Evolutionary conservation across 2,329 filamentous ascomycete genomes (phyloP).

Genomic region (Coniochaeta sp.): DNA sequence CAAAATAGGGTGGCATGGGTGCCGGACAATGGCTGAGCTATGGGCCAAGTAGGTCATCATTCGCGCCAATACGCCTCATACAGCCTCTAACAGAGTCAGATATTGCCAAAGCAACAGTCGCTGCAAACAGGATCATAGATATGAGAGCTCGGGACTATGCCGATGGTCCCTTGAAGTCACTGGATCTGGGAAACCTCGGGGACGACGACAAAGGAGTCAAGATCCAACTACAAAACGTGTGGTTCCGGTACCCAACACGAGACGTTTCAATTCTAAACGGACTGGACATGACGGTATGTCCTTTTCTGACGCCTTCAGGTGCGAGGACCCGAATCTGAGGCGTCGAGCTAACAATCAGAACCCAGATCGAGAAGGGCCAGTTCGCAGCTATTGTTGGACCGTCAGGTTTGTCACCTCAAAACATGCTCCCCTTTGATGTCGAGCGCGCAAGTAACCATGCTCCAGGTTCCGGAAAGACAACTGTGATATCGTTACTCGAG

Average conservation of each 20-base stretch:
- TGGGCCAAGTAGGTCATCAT: slow-evolving; percentile 17
- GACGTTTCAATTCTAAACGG: slow-evolving; percentile 63
- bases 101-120: slow-evolving; percentile 21
- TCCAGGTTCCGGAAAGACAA: slow-evolving; percentile 22
- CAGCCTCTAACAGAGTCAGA: slow-evolving; percentile 6
- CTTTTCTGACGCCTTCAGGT: neutral
- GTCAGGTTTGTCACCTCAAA: slow-evolving; percentile 12
- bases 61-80: neutral
- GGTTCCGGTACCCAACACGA: slow-evolving; percentile 63
- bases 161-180: slow-evolving; percentile 15
- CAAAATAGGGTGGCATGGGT: slow-evolving; percentile 19
- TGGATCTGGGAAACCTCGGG: slow-evolving; percentile 17
- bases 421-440: neutral
- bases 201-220: slow-evolving; percentile 23
- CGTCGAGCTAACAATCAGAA: neutral
- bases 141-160: slow-evolving; percentile 14
- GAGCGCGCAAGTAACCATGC: slow-evolving; percentile 5
- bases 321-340: neutral
- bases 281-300: slow-evolving; percentile 47
- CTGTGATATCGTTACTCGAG: slow-evolving; percentile 42
- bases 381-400: slow-evolving; percentile 24
- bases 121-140: slow-evolving; percentile 21
- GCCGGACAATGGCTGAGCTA: slow-evolving; percentile 24
- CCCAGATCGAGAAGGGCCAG: slow-evolving; percentile 19
- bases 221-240: slow-evolving; percentile 60